phyloP scores from a whole-genome alignment of 352 stramenopile species.

The Hyaloperonospora arabidopsidis region DNA sequence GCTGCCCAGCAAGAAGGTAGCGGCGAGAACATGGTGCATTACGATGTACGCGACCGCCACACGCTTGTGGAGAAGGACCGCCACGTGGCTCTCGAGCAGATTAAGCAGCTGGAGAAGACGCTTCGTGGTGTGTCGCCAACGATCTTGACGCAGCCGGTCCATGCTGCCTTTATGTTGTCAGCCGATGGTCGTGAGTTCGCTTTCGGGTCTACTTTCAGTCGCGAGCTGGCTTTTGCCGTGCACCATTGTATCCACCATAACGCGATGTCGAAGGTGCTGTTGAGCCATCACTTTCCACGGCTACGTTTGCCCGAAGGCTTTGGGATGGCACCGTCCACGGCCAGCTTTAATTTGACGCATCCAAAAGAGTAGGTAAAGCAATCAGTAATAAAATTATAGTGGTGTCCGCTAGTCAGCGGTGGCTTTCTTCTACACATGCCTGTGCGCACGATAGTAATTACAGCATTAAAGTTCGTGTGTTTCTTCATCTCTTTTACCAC shows the following conservation, averaged over 20 bases:
- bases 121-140: constrained; percentile 26
- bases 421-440: too few species aligned
- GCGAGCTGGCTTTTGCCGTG: constrained; percentile 76
- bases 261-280: constrained; percentile 65
- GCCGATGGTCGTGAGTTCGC: constrained; percentile 56
- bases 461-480: too few species aligned
- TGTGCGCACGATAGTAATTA: too few species aligned
- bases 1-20: constrained; percentile 1
- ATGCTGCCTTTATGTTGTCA: constrained; percentile 74
- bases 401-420: too few species aligned
- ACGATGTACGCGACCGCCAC: constrained; percentile 63
- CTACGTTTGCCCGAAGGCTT: constrained; percentile 39
- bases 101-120: constrained; percentile 38
- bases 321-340: constrained; percentile 71
- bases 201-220: constrained; percentile 63
- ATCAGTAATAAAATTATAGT: too few species aligned
- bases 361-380: too few species aligned
- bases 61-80: constrained; percentile 62
- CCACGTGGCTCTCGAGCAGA: constrained; percentile 40
- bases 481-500: too few species aligned
- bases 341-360: constrained; percentile 35
- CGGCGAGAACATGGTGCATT: constrained; percentile 31
- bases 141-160: constrained; percentile 23
- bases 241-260: constrained; percentile 87
- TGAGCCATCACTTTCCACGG: constrained; percentile 58